Percentiles rank a stretch among this genome's conserved stretches.
phyloP scores from a whole-genome alignment of 257 asterid species.

The Fraxinus cuspidata region DNA sequence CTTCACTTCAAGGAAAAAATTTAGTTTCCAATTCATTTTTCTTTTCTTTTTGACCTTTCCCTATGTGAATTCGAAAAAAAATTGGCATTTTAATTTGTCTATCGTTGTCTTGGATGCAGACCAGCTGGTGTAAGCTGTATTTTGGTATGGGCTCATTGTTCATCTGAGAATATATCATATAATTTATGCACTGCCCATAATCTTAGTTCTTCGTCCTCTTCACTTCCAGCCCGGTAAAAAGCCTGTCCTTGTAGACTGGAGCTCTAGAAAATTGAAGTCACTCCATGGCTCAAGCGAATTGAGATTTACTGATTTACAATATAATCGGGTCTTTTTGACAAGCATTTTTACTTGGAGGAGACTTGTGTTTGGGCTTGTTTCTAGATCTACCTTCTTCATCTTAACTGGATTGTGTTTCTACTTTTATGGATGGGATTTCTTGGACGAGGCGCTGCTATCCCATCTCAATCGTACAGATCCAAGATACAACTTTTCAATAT shows the following conservation, averaged over 20 bases:
- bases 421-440: conserved; percentile 86
- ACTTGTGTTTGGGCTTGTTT: conserved; percentile 62
- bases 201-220: conserved; percentile 69
- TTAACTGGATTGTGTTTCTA: conserved; percentile 67
- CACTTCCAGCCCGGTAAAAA: conserved; percentile 55
- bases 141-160: conserved; percentile 94
- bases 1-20: background rate
- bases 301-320: conserved; percentile 25
- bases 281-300: conserved; percentile 30
- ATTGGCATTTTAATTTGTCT: background rate
- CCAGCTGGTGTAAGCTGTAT: conserved; percentile 72
- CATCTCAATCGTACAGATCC: conserved; percentile 96
- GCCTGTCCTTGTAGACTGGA: conserved; percentile 67
- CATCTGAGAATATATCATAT: conserved; percentile 91
- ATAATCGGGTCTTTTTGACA: conserved; percentile 35
- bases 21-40: background rate
- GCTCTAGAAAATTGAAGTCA: conserved; percentile 37
- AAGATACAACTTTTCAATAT: conserved; percentile 88
- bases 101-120: conserved; percentile 43
- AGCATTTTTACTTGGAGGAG: conserved; percentile 75
- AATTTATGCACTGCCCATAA: conserved; percentile 81
- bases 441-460: conserved; percentile 85
- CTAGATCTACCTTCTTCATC: conserved; percentile 71
- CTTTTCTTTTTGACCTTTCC: background rate
- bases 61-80: background rate